Conservation (phyloP, 768 basidiomycete species). For the Amanita jacksonii region DNA sequence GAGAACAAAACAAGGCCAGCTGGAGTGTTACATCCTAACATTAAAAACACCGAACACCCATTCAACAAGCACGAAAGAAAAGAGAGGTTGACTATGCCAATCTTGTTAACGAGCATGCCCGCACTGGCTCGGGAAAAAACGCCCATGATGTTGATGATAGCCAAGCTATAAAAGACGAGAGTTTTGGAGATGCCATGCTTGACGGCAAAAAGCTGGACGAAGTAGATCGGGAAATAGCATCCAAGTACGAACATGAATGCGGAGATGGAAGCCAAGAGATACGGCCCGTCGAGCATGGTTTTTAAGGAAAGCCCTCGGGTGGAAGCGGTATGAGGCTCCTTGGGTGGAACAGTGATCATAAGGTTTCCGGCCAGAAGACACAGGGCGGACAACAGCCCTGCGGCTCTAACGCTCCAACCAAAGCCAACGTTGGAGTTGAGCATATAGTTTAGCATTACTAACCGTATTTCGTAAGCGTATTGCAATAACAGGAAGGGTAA, state of each 20-base stretch:
- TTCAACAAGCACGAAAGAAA: neutral
- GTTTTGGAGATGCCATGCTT: slow-evolving; percentile 6
- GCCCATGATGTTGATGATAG: slow-evolving; percentile 3
- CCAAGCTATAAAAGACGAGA: slow-evolving; percentile 3
- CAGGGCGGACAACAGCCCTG: slow-evolving; percentile 2
- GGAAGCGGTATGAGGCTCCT: neutral
- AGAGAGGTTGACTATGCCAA: slow-evolving; percentile 6
- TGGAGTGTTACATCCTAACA: slow-evolving; percentile 5
- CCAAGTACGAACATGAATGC: slow-evolving; percentile 3
- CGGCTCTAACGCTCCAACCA: slow-evolving; percentile 31
- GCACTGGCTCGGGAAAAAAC: slow-evolving; percentile 3
- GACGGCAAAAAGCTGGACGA: slow-evolving; percentile 8
- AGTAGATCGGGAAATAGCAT: slow-evolving; percentile 8
- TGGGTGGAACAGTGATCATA: slow-evolving; percentile 6
- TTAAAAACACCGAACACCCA: slow-evolving; percentile 1
- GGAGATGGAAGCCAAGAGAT: slow-evolving; percentile 1
- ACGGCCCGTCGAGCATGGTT: slow-evolving; percentile 8
- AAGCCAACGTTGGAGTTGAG: slow-evolving; percentile 31
- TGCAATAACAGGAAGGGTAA: neutral
- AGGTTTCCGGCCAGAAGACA: slow-evolving; percentile 5
- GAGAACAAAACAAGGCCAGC: slow-evolving; percentile 6
- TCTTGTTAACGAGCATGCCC: slow-evolving; percentile 2
- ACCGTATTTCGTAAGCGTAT: neutral
- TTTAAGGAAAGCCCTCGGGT: neutral
- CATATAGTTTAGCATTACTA: slow-evolving; percentile 40